A percentile compares a stretch with the other conserved stretches of the same genome.
Conservation (phyloP, 2,329 filamentous ascomycete genomes). For the Raffaelea deltoideospora region DNA sequence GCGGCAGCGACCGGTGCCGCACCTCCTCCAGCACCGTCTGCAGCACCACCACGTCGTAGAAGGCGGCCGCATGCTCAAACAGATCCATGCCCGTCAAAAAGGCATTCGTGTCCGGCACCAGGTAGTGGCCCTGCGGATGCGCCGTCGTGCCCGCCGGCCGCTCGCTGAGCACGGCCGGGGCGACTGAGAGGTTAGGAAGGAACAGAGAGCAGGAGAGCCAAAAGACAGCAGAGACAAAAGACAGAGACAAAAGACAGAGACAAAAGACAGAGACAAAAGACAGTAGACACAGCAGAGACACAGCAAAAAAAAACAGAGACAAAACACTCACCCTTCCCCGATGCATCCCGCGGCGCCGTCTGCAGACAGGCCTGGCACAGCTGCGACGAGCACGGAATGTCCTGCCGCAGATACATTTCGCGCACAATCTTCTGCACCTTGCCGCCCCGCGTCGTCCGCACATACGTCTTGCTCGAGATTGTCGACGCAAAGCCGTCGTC, state of each 20-base stretch:
- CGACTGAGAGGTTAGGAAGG: constrained; percentile 32
- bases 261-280: no score
- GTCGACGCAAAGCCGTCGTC: constrained; percentile 46
- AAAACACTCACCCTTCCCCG: constrained; percentile 49
- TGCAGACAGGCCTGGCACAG: constrained; percentile 65
- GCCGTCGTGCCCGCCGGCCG: constrained; percentile 69
- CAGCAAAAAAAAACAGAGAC: no score
- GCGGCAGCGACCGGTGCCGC: constrained; percentile 78
- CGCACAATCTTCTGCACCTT: constrained; percentile 98
- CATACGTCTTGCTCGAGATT: constrained; percentile 89
- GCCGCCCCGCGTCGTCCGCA: constrained; percentile 84
- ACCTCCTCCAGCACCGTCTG: constrained; percentile 96
- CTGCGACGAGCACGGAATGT: constrained; percentile 92
- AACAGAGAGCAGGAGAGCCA: background rate
- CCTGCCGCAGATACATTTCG: constrained; percentile 87
- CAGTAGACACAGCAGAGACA: no score
- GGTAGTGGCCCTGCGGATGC: constrained; percentile 80
- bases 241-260: no score
- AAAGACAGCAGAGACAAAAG: no score
- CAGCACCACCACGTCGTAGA: constrained; percentile 92
- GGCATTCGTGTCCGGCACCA: constrained; percentile 92
- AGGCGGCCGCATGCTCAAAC: constrained; percentile 81
- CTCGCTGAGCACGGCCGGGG: constrained; percentile 77
- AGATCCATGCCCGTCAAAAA: constrained; percentile 93
- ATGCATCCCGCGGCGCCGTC: constrained; percentile 63